phyloP scores from a whole-genome alignment of 305 asterid species.

The Galium porrigens region DNA sequence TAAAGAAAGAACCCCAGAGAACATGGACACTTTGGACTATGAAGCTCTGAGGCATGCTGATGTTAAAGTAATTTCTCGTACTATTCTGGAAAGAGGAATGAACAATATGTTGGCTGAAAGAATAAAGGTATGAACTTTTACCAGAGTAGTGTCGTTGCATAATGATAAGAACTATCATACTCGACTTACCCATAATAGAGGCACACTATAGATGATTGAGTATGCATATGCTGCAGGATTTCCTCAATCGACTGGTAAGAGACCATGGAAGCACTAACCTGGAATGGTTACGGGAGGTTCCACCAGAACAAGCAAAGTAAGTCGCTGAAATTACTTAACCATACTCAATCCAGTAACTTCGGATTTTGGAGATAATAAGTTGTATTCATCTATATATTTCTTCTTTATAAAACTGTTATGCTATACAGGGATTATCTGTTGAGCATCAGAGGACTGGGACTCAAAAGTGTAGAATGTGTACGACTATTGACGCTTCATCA shows the following conservation, averaged over 20 bases:
- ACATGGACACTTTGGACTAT: conserved; percentile 69
- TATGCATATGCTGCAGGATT: conserved; percentile 46
- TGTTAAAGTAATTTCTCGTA: conserved; percentile 50
- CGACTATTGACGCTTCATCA: conserved; percentile 79
- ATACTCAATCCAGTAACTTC: conserved; percentile 1
- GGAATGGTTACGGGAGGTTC: conserved; percentile 78
- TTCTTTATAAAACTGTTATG: conserved; percentile 4
- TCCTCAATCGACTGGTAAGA: conserved; percentile 54
- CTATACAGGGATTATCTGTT: conserved; percentile 68
- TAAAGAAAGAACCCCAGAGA: conserved; percentile 38
- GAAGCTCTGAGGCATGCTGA: conserved; percentile 60
- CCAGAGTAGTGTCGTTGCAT: neutral
- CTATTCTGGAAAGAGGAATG: conserved; percentile 93
- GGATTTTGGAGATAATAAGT: neutral
- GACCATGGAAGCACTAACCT: conserved; percentile 77
- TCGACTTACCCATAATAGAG: neutral
- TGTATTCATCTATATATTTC: conserved; percentile 8
- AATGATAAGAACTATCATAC: neutral
- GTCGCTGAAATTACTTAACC: conserved; percentile 16
- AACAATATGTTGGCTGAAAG: conserved; percentile 84
- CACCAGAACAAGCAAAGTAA: conserved; percentile 63
- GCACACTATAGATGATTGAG: conserved; percentile 9
- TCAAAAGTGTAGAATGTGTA: conserved; percentile 91
- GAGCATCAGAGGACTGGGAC: conserved; percentile 77
- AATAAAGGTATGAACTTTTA: conserved; percentile 43